phyloP scores from a whole-genome alignment of 2,329 filamentous ascomycete genomes.

The Arthrobotrys musiformis region DNA sequence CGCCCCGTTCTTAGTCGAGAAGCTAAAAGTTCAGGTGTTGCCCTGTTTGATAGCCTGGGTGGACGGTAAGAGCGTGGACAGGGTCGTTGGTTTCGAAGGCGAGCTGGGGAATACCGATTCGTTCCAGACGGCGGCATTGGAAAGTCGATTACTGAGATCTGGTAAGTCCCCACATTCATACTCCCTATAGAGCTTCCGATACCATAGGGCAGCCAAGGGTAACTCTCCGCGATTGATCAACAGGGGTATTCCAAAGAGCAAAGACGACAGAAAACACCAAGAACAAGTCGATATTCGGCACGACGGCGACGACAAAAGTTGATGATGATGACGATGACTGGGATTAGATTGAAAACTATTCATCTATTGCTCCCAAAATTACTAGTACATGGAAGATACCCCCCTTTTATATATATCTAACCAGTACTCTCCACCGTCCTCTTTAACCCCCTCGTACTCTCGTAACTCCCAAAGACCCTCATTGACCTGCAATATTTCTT shows the following conservation, averaged over 20 bases:
- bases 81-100: slow-evolving; percentile 70
- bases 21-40: slow-evolving; percentile 69
- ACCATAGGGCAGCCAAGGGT: background rate
- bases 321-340: slow-evolving; percentile 52
- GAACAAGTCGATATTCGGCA: slow-evolving; percentile 47
- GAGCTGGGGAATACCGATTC: slow-evolving; percentile 69
- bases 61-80: slow-evolving; percentile 68
- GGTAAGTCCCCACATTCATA: slow-evolving; percentile 58
- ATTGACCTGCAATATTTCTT: slow-evolving; percentile 60
- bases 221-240: background rate
- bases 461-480: slow-evolving; percentile 59
- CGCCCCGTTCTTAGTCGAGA: slow-evolving; percentile 70
- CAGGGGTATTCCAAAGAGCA: slow-evolving; percentile 54
- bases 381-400: background rate
- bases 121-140: slow-evolving; percentile 69
- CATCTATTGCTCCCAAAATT: background rate
- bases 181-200: background rate
- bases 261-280: slow-evolving; percentile 51
- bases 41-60: slow-evolving; percentile 71
- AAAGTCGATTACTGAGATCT: slow-evolving; percentile 66
- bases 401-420: too few species aligned
- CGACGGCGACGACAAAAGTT: slow-evolving; percentile 33
- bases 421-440: background rate
- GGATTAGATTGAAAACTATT: slow-evolving; percentile 23
- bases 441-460: slow-evolving; percentile 17